phyloP scores from a whole-genome alignment of 148 eudicot species.

The Diospyros kaki region DNA sequence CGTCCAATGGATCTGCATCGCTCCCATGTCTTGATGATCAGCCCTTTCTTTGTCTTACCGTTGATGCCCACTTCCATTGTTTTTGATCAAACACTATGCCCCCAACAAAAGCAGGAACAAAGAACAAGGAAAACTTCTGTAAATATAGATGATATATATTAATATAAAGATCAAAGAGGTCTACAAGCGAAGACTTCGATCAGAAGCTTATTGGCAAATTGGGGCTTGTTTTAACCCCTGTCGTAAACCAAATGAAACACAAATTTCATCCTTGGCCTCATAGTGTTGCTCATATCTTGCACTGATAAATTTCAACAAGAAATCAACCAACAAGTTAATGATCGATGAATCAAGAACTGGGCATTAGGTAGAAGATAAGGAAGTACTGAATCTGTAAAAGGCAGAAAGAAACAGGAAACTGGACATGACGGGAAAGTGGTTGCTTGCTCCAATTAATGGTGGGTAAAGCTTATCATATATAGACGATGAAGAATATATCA shows the following conservation, averaged over 20 bases:
- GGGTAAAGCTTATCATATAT: background rate
- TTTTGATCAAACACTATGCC: background rate
- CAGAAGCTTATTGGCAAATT: no score
- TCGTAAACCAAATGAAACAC: constrained; percentile 35
- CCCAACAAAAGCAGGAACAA: background rate
- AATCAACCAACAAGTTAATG: background rate
- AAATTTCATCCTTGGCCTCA: constrained; percentile 29
- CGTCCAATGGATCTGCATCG: constrained; percentile 47
- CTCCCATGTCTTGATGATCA: constrained; percentile 56
- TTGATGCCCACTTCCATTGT: constrained; percentile 32
- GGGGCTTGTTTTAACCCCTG: constrained; percentile 24
- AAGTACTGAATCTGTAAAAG: background rate
- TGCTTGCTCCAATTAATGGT: constrained; percentile 2
- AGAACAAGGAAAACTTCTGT: background rate
- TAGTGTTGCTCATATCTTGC: constrained; percentile 27
- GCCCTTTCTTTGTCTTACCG: constrained; percentile 33
- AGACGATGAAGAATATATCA: background rate
- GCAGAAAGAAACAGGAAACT: background rate
- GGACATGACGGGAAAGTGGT: background rate
- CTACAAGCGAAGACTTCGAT: no score
- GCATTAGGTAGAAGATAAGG: background rate
- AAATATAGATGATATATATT: background rate
- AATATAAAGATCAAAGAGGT: no score
- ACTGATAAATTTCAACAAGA: background rate
- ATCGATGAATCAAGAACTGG: background rate